Evolutionary conservation across 257 asterid species (phyloP).

Genomic region (Solanum ossicruentum): DNA sequence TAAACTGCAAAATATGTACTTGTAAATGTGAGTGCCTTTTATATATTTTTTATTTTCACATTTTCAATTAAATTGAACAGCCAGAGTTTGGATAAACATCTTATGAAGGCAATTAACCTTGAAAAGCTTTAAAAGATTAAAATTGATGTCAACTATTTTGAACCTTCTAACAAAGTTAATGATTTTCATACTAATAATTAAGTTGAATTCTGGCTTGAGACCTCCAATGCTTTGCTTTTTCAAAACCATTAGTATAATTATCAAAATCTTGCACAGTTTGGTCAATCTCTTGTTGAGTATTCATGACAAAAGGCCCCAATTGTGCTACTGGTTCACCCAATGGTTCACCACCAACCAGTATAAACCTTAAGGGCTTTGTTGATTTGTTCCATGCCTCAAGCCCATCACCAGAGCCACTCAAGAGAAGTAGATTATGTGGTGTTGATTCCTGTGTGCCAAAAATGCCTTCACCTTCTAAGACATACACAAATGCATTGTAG

Average conservation of each 20-base stretch:
- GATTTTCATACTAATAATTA: constrained; percentile 13
- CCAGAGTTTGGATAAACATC: not conserved
- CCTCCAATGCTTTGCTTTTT: constrained; percentile 76
- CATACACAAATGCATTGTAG: constrained; percentile 79
- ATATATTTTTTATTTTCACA: not conserved
- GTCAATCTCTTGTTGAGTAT: constrained; percentile 59
- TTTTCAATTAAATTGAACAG: not conserved
- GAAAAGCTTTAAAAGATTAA: not conserved
- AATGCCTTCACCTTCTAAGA: constrained; percentile 68
- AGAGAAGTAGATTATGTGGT: constrained; percentile 54
- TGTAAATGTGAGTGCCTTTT: not conserved
- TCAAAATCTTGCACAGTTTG: constrained; percentile 69
- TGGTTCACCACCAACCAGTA: constrained; percentile 75
- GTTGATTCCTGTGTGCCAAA: constrained; percentile 34
- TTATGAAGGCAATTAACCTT: not conserved
- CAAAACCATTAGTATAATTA: constrained; percentile 63
- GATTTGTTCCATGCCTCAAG: constrained; percentile 61
- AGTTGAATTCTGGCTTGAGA: constrained; percentile 28
- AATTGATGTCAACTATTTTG: not conserved
- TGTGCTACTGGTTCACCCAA: constrained; percentile 75
- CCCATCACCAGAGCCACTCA: constrained; percentile 54
- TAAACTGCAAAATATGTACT: not conserved
- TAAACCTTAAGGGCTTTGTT: constrained; percentile 34
- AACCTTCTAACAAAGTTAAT: not conserved
- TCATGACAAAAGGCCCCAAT: constrained; percentile 90